phyloP scores from a whole-genome alignment of 2,329 filamentous ascomycete species.

The Salinomyces thailandicus region DNA sequence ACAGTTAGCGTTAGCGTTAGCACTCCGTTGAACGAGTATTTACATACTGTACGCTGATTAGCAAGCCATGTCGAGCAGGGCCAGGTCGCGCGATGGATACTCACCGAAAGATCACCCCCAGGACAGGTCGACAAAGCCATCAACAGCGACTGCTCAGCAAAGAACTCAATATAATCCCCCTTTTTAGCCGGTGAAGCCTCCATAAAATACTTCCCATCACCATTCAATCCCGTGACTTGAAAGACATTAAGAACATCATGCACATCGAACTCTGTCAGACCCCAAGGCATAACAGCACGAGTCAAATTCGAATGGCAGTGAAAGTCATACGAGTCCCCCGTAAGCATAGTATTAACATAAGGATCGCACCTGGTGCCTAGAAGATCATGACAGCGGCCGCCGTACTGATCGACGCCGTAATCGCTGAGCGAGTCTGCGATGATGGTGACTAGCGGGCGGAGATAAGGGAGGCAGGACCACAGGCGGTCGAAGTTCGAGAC shows the following conservation, averaged over 20 bases:
- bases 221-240: slow-evolving; percentile 69
- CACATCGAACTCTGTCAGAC: slow-evolving; percentile 61
- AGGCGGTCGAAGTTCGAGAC: slow-evolving; percentile 61
- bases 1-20: no score
- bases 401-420: slow-evolving; percentile 40
- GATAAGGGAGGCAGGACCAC: slow-evolving; percentile 68
- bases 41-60: no score
- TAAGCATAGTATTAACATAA: slow-evolving; percentile 71
- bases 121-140: slow-evolving; percentile 60
- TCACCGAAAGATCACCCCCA: slow-evolving; percentile 68
- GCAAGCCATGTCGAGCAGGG: no score
- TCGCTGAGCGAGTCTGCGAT: slow-evolving; percentile 49
- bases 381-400: slow-evolving; percentile 62
- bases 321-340: slow-evolving; percentile 62
- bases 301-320: slow-evolving; percentile 78
- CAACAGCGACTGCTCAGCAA: slow-evolving; percentile 68
- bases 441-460: slow-evolving; percentile 65
- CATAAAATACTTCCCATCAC: slow-evolving; percentile 67
- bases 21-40: no score
- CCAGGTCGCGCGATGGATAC: no score
- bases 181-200: slow-evolving; percentile 46
- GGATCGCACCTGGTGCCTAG: slow-evolving; percentile 76
- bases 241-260: slow-evolving; percentile 83
- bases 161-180: slow-evolving; percentile 60
- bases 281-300: slow-evolving; percentile 58